Evolutionary conservation across 2,329 filamentous ascomycete species (phyloP), one percentile per base, ranked within the genome.

Genomic region (Emydomyces testavorans): DNA sequence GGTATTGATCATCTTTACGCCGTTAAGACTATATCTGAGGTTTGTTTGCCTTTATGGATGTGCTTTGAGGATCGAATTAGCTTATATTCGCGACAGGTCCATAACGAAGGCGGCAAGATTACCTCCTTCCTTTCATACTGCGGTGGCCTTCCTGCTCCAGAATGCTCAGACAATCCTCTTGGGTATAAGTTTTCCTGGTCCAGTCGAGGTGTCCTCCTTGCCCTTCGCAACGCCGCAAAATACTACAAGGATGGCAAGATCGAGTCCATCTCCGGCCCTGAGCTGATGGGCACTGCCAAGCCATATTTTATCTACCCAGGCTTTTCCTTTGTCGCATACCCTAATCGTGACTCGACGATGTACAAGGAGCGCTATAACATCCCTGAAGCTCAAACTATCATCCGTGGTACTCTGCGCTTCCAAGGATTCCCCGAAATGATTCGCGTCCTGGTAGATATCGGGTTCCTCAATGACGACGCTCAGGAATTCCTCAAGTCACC

Each of bases 181-280:
- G 88, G 89, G 40, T 94, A 94, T 78, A 94, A 94, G 70, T 92
- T 93, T 75, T 87, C 82, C 4, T 83, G 80, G 74, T 82, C 80
- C 26, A 79, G 81, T 54, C 80, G 88, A 48, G 90, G 90, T 64
- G 88, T 95, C 29, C 75, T 96, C 28, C 76, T 96, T 42, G 89
- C 90, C 2, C 77, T 94, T 56, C 73, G 83, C 58, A 95, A 95
- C 71, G 72, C 79, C n/a, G 90, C 85, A 60, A 87, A 77, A 58
- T 89, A 79, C 73, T 90, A 81, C 69, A 71, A 88, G 66, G 82
- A 85, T 56, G 88, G 88, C 60, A 77, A 89, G 71, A 67, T 83
- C 54, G 77, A 83, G 57, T 74, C 80, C 49, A 74, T 88, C 26
- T 68, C 70, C 5, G 76, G 77, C 26, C 66, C 71, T 15, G 83